These are phyloP conservation scores for Metarhizium rileyi DNA, from an alignment of 2,329 filamentous ascomycete species.

Conservation along the genomic window DNA sequence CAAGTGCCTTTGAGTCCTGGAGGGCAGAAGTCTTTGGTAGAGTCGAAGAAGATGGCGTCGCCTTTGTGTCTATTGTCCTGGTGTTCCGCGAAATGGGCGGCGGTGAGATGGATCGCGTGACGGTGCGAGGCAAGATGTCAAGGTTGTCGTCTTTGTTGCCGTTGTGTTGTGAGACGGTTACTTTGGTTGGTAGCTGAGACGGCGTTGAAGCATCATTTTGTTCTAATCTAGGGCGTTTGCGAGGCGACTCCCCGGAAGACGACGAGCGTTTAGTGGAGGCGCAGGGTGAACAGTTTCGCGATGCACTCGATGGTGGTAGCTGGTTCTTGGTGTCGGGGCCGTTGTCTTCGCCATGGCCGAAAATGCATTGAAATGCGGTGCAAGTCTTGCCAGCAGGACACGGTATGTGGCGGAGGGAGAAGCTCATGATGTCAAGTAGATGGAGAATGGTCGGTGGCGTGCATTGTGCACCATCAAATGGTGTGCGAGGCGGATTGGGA, in stretches of 20 bases:
- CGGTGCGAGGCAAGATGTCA: constrained; percentile 8
- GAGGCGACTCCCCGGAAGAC: constrained; percentile 18
- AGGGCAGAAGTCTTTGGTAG: not conserved
- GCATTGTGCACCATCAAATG: not conserved
- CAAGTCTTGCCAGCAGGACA: constrained; percentile 39
- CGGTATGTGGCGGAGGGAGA: constrained; percentile 37
- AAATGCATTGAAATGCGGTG: constrained; percentile 40
- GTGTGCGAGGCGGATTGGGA: too few relatives aligned
- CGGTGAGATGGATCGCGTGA: constrained; percentile 23
- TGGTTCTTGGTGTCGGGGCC: constrained; percentile 6
- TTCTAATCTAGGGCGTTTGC: constrained; percentile 21
- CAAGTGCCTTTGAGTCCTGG: not conserved
- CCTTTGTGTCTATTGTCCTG: constrained; percentile 9
- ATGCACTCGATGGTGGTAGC: constrained; percentile 4
- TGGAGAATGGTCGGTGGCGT: not conserved
- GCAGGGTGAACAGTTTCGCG: not conserved
- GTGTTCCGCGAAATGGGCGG: constrained; percentile 16
- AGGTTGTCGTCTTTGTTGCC: not conserved
- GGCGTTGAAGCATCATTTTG: constrained; percentile 1
- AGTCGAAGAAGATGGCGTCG: not conserved
- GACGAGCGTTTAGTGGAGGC: not conserved
- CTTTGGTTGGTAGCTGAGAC: constrained; percentile 4
- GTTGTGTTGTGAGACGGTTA: not conserved
- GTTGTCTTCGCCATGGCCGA: constrained; percentile 32
- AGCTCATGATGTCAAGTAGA: constrained; percentile 24